phyloP scores from a whole-genome alignment of 2,329 filamentous ascomycete species.

The Pyrenophora graminea region DNA sequence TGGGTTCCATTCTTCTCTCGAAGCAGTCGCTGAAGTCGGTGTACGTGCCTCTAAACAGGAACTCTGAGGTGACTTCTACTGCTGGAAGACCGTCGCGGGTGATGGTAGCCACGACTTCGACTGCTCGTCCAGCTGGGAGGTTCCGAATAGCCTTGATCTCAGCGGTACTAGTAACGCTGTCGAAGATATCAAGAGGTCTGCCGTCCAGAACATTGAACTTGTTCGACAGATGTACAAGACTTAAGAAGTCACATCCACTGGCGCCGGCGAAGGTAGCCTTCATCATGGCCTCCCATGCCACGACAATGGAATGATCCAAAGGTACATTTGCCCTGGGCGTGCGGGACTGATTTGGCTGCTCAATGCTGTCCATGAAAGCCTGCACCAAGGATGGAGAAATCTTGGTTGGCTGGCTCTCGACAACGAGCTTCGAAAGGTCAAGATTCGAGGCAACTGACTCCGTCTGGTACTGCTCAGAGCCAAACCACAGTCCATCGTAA shows the following conservation, averaged over 20 bases:
- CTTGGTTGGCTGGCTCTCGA: background rate
- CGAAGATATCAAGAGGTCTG: background rate
- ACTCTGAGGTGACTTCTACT: conserved; percentile 22
- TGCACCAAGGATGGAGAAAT: background rate
- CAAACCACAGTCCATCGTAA: conserved; percentile 22
- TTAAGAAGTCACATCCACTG: conserved; percentile 17
- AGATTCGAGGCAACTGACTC: background rate
- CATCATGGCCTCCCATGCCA: conserved; percentile 42
- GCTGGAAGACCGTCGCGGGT: conserved; percentile 13
- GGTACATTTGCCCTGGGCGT: conserved; percentile 5
- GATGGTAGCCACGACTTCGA: conserved; percentile 21
- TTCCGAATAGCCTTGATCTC: background rate
- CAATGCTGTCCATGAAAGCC: background rate
- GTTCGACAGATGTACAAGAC: conserved; percentile 24
- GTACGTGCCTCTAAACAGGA: conserved; percentile 20
- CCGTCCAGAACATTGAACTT: conserved; percentile 13
- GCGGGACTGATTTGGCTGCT: background rate
- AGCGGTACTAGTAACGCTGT: background rate
- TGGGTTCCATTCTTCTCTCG: conserved; percentile 3
- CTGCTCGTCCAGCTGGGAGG: conserved; percentile 12
- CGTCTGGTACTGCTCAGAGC: background rate
- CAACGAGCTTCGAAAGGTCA: background rate
- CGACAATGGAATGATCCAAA: conserved; percentile 45
- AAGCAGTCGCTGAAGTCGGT: conserved; percentile 18
- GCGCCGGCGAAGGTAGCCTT: conserved; percentile 5